Evolutionary conservation across 2,329 filamentous ascomycete species (phyloP).

Genomic region (Fusarium sp.): DNA sequence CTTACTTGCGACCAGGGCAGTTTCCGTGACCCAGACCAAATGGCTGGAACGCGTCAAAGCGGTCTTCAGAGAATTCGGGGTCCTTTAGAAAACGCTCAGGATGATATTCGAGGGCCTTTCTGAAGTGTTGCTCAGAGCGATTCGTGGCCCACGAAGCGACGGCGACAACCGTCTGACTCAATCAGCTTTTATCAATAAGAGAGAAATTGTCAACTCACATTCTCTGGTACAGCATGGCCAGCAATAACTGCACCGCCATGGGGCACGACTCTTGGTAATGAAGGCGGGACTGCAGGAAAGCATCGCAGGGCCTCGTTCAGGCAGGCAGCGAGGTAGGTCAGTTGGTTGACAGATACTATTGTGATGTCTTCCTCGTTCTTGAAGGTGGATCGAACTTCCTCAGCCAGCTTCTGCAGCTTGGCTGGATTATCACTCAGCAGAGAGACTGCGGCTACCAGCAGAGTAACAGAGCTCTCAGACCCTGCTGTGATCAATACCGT

Average conservation of each 20-base stretch:
- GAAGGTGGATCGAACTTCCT: not conserved
- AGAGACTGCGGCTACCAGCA: not conserved
- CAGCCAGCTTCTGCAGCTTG: not conserved
- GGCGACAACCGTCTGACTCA: not conserved
- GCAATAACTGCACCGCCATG: not conserved
- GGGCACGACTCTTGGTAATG: not conserved
- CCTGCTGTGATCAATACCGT: not conserved
- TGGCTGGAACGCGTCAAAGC: not conserved
- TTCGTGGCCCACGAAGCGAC: not conserved
- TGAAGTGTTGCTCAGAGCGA: not conserved
- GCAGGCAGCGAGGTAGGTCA: not conserved
- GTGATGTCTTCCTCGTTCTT: not conserved
- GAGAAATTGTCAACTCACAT: not conserved
- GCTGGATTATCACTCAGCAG: not conserved
- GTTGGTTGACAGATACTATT: not conserved
- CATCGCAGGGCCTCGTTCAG: not conserved
- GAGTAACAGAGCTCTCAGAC: not conserved
- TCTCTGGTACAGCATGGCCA: not conserved
- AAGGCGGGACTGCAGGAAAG: not conserved
- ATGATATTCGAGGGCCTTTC: not conserved
- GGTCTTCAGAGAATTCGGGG: not conserved
- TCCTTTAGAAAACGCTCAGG: not conserved
- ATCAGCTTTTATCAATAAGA: not conserved
- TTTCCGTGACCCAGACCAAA: not conserved
- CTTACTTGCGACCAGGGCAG: not conserved